Evolutionary conservation across 345 rosid genomes (phyloP).

Genomic region (Excoecaria cochinchinensis): DNA sequence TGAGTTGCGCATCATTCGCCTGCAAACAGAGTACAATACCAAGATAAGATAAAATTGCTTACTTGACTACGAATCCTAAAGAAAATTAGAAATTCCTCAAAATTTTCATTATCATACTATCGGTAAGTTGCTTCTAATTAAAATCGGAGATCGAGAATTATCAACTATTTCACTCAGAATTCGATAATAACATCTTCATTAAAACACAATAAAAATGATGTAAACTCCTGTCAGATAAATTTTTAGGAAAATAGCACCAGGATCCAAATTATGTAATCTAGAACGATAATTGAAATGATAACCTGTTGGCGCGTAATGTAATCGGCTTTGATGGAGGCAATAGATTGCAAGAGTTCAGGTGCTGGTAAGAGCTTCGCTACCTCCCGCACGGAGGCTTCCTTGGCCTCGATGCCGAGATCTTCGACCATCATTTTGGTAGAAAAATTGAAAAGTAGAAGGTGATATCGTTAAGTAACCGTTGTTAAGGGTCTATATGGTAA

Average conservation of each 20-base stretch:
- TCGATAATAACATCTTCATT: not conserved
- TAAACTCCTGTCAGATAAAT: not conserved
- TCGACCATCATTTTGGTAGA: slow-evolving; percentile 28
- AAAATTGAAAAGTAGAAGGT: not conserved
- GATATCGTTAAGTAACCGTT: no score
- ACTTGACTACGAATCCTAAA: not conserved
- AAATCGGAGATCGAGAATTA: not conserved
- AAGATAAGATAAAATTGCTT: not conserved
- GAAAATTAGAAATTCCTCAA: not conserved
- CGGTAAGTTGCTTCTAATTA: not conserved
- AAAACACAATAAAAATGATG: not conserved
- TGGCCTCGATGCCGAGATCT: slow-evolving; percentile 98
- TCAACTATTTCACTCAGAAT: not conserved
- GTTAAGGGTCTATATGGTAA: no score
- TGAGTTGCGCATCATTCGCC: slow-evolving; percentile 99
- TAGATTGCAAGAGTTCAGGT: slow-evolving; percentile 83
- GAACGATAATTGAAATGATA: not conserved
- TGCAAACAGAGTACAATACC: slow-evolving; percentile 17
- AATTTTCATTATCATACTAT: not conserved
- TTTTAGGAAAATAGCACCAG: not conserved
- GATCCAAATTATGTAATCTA: not conserved
- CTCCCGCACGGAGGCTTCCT: slow-evolving; percentile 97
- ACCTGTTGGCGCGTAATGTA: slow-evolving; percentile 98
- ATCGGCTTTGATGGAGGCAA: slow-evolving; percentile 85
- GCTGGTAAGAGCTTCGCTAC: slow-evolving; percentile 91